A percentile compares a stretch with the other conserved stretches of the same genome.
phyloP scores from a whole-genome alignment of 768 basidiomycete species.

The Tylopilus intermedius region DNA sequence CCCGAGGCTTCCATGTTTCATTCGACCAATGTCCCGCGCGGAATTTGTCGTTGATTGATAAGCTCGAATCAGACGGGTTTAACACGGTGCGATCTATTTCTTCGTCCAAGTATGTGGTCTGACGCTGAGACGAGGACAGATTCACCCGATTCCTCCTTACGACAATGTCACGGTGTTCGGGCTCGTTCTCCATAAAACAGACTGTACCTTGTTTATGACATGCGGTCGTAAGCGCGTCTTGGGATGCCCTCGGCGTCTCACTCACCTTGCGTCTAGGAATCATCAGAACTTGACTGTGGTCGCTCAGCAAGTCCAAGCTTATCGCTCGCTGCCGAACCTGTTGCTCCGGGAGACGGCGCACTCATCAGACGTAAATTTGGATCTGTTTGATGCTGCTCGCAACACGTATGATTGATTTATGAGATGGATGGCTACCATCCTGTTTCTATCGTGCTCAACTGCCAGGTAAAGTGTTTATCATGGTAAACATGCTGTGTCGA shows the following conservation, averaged over 20 bases:
- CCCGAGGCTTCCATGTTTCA: slow-evolving; percentile 74
- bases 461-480: slow-evolving; percentile 23
- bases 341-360: slow-evolving; percentile 70
- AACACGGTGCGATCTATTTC: slow-evolving; percentile 16
- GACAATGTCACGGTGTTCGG: slow-evolving; percentile 42
- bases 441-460: slow-evolving; percentile 51
- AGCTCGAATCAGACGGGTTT: slow-evolving; percentile 54
- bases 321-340: slow-evolving; percentile 63
- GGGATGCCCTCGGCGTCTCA: background rate
- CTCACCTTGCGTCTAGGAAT: slow-evolving; percentile 26
- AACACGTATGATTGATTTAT: slow-evolving; percentile 44
- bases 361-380: slow-evolving; percentile 63
- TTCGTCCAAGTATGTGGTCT: too few species aligned
- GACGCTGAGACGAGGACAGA: slow-evolving; percentile 37
- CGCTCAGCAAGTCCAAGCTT: slow-evolving; percentile 55
- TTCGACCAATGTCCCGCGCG: slow-evolving; percentile 50
- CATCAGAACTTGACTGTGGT: slow-evolving; percentile 63
- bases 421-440: slow-evolving; percentile 55
- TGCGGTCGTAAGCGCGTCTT: slow-evolving; percentile 52
- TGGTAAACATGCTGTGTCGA: background rate
- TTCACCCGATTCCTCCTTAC: slow-evolving; percentile 71
- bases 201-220: slow-evolving; percentile 73
- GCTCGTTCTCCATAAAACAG: slow-evolving; percentile 21
- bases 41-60: slow-evolving; percentile 49
- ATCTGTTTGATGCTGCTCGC: slow-evolving; percentile 56